Conservation (phyloP, 106 monocot genomes). For the Triglochin maritima region DNA sequence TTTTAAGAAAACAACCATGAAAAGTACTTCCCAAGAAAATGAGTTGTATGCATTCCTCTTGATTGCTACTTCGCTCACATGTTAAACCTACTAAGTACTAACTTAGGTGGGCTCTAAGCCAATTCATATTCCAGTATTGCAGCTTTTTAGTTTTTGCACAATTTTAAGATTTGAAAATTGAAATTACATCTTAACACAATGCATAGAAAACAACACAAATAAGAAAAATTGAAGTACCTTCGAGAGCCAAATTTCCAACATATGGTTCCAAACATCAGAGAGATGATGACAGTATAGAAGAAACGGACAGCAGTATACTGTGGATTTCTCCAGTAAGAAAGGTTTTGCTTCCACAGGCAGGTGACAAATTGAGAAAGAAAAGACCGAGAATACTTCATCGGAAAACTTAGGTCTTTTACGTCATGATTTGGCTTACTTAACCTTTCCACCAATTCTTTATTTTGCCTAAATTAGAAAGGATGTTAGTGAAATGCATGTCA, state of each 20-base stretch:
- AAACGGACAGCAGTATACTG: conserved; percentile 98
- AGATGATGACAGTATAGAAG: conserved; percentile 92
- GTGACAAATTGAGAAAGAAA: conserved; percentile 63
- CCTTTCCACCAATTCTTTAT: conserved; percentile 68
- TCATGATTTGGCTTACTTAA: conserved; percentile 60
- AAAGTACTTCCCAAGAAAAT: no score
- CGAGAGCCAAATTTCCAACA: conserved; percentile 94
- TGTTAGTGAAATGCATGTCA: no score
- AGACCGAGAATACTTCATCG: conserved; percentile 76
- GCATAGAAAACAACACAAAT: neutral
- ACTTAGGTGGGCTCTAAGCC: no score
- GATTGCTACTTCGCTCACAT: no score
- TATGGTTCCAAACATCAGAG: conserved; percentile 98
- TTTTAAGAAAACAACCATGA: no score
- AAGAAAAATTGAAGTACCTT: conserved; percentile 32
- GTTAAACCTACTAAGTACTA: no score
- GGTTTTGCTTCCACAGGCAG: conserved; percentile 96
- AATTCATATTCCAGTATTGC: no score
- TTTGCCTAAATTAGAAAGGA: conserved; percentile 34
- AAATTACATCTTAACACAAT: no score
- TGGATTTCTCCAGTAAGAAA: conserved; percentile 99
- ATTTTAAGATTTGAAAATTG: no score
- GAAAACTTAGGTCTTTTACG: conserved; percentile 74
- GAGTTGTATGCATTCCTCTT: no score
- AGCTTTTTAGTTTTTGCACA: no score